Evolutionary conservation across 1,139 yeast genomes (phyloP).

Genomic region (Saccharomyces hybrid): DNA sequence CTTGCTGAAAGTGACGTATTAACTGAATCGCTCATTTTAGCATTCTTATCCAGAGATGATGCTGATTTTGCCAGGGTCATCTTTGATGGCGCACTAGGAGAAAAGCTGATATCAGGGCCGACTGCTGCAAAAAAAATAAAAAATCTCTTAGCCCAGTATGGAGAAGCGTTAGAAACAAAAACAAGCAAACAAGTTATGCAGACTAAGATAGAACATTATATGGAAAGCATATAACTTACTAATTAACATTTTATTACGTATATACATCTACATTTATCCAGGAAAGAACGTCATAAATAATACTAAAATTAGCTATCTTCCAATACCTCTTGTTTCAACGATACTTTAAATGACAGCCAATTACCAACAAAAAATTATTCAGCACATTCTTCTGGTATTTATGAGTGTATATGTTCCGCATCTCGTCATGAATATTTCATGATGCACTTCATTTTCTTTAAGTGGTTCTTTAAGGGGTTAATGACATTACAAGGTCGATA

Average conservation of each 20-base stretch:
- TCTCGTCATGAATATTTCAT: not conserved
- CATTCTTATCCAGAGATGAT: constrained; percentile 45
- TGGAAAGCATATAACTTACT: constrained; percentile 10
- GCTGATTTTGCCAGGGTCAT: constrained; percentile 49
- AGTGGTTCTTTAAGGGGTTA: not conserved
- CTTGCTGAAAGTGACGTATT: constrained; percentile 43
- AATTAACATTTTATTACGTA: not conserved
- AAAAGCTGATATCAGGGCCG: constrained; percentile 38
- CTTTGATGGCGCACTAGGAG: constrained; percentile 43
- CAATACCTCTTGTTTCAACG: not conserved
- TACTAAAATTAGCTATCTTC: not conserved
- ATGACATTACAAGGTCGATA: not conserved
- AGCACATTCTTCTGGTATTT: not conserved
- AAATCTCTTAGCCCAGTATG: constrained; percentile 46
- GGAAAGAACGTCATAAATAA: not conserved
- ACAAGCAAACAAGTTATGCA: constrained; percentile 13
- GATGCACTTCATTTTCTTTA: not conserved
- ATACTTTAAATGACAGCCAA: not conserved
- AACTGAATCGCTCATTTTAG: constrained; percentile 47
- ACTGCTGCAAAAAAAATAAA: constrained; percentile 41
- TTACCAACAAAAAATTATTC: not conserved
- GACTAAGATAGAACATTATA: constrained; percentile 10
- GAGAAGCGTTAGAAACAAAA: constrained; percentile 39
- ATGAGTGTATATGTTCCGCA: not conserved
- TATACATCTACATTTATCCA: not conserved